Evolutionary conservation across 495 filamentous ascomycete species (phyloP).

Genomic region (Daldinia decipiens): DNA sequence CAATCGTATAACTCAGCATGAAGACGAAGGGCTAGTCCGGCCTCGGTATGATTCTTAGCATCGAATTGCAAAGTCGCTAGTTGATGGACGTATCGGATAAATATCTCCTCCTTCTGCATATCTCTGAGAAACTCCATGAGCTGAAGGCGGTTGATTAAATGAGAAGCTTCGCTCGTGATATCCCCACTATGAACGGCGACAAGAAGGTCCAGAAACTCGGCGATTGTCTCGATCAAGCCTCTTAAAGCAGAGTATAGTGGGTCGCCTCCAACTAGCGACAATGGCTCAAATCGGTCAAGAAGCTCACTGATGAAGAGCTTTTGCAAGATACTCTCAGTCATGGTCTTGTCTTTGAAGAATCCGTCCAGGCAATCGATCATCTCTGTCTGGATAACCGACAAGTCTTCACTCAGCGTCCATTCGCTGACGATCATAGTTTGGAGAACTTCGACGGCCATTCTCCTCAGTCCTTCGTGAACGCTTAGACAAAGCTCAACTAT

Average conservation of each 20-base stretch:
- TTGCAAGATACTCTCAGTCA: slow-evolving; percentile 89
- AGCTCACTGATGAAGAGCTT: slow-evolving; percentile 93
- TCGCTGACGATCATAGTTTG: slow-evolving; percentile 99
- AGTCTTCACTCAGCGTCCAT: slow-evolving; percentile 95
- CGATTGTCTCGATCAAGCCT: slow-evolving; percentile 81
- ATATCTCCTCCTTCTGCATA: slow-evolving; percentile 97
- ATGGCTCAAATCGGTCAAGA: slow-evolving; percentile 78
- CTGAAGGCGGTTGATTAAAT: slow-evolving; percentile 84
- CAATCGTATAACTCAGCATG: slow-evolving; percentile 95
- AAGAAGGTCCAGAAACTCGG: slow-evolving; percentile 90
- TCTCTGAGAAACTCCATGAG: slow-evolving; percentile 97
- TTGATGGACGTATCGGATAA: slow-evolving; percentile 95
- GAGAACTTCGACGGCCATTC: slow-evolving; percentile 90
- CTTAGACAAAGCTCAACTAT: slow-evolving; percentile 95
- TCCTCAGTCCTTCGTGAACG: slow-evolving; percentile 89
- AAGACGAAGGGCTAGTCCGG: slow-evolving; percentile 86
- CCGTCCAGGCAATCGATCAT: slow-evolving; percentile 94
- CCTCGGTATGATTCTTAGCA: slow-evolving; percentile 84
- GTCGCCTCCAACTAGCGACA: slow-evolving; percentile 73
- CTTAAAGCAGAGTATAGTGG: slow-evolving; percentile 79
- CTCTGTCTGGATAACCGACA: slow-evolving; percentile 92
- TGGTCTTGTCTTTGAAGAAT: slow-evolving; percentile 87
- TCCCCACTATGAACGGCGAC: slow-evolving; percentile 90
- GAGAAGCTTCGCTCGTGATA: slow-evolving; percentile 76
- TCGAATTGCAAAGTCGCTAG: slow-evolving; percentile 81